Evolutionary conservation across 2,329 filamentous ascomycete genomes (phyloP).

Genomic region (Hypoxylon sp.): DNA sequence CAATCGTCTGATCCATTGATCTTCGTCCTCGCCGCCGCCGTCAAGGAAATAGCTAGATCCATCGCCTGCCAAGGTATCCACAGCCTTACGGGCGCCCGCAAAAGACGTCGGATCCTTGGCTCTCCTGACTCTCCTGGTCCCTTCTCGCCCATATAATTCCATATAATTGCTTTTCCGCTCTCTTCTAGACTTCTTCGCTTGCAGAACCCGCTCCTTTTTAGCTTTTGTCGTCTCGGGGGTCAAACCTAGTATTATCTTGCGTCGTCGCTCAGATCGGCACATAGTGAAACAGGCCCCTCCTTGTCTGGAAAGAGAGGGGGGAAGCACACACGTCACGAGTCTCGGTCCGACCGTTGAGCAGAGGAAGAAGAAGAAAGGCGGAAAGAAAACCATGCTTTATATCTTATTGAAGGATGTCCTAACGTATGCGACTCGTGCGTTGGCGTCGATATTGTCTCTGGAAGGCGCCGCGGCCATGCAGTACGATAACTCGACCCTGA

Average conservation of each 20-base stretch:
- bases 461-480: conserved; percentile 28
- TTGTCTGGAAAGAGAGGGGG: conserved; percentile 15
- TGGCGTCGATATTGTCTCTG: conserved; percentile 35
- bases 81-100: too few species aligned
- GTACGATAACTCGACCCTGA: conserved; percentile 44
- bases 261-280: conserved; percentile 19
- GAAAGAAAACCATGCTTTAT: conserved; percentile 19
- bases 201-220: conserved; percentile 12
- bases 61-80: too few species aligned
- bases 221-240: not conserved
- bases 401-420: conserved; percentile 27
- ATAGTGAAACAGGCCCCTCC: conserved; percentile 25
- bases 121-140: not conserved
- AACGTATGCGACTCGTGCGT: conserved; percentile 32
- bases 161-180: too few species aligned
- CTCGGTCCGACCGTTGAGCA: conserved; percentile 1
- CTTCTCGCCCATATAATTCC: too few species aligned
- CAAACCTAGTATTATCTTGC: conserved; percentile 30
- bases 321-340: conserved; percentile 19
- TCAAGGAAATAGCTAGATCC: too few species aligned
- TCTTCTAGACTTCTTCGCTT: not conserved
- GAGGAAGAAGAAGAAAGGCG: not conserved
- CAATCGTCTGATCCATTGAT: too few species aligned
- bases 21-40: too few species aligned
- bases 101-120: too few species aligned